phyloP scores from a whole-genome alignment of 2,329 filamentous ascomycete genomes.

The Fusarium falciforme region DNA sequence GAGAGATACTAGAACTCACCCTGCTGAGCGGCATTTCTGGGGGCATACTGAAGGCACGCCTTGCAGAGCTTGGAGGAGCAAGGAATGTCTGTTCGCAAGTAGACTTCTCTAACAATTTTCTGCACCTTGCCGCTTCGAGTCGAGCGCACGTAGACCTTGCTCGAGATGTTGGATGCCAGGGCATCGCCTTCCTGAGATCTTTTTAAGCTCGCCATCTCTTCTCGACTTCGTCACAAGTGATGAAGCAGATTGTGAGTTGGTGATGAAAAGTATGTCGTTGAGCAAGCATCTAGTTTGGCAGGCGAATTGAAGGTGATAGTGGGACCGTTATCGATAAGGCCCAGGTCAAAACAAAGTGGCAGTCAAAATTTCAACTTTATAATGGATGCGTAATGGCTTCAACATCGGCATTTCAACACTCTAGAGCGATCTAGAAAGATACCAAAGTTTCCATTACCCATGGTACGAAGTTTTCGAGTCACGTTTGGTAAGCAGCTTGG shows the following conservation, averaged over 20 bases:
- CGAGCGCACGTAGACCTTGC: conserved; percentile 95
- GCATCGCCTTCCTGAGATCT: conserved; percentile 64
- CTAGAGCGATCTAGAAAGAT: neutral
- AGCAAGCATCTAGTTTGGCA: conserved; percentile 27
- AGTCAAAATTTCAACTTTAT: neutral
- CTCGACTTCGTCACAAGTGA: conserved; percentile 1
- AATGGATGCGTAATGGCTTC: neutral
- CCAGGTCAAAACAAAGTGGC: neutral
- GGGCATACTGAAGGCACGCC: conserved; percentile 78
- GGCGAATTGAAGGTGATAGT: conserved; percentile 34
- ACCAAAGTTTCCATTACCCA: neutral
- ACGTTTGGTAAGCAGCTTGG: neutral
- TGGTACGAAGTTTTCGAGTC: neutral
- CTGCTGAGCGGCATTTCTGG: conserved; percentile 81
- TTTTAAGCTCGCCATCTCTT: conserved; percentile 74
- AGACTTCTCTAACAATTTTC: conserved; percentile 97
- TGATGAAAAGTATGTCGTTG: conserved; percentile 37
- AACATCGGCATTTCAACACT: neutral
- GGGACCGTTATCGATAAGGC: conserved; percentile 48
- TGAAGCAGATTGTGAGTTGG: conserved; percentile 12
- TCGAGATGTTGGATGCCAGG: conserved; percentile 81
- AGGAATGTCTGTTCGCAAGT: conserved; percentile 95
- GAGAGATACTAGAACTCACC: conserved; percentile 60
- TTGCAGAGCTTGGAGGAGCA: conserved; percentile 93
- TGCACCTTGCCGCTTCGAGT: conserved; percentile 97